Base-by-base conservation (phyloP, 768 basidiomycete genomes). In the Rhodotorula babjevae region DNA sequence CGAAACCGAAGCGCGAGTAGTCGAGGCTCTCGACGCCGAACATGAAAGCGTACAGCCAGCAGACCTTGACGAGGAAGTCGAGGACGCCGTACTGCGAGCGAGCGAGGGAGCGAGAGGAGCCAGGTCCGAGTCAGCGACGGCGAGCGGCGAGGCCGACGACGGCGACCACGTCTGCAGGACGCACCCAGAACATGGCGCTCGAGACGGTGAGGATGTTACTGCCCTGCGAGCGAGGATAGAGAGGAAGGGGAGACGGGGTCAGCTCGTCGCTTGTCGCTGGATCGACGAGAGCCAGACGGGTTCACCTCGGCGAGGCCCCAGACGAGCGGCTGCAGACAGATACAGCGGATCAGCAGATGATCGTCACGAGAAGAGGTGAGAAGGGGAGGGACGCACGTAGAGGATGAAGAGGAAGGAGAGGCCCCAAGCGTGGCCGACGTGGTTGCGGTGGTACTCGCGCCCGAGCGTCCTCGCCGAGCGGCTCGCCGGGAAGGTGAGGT, bases 141-240 rank as follows among this genome's bases (percentile, higher is more conserved):
- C 23, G 50, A 25, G 25, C 25, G 27, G 50, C 25, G 11, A 52
- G 50, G 47, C 19, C 50, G 50, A 11, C 4, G 10, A 23, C 4
- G 50, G 12, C 8, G 25, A 52, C 25, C 27, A 25, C 25, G 10
- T n/a, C n/a, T n/a, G n/a, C n/a, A n/a, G 9, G 50, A 36, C 44
- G 27, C 23, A 40, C 33, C 40, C 44, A 60, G 59, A 65, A 50
- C 46, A 33, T n/a, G 46, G 49, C 46, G 46, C 44, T 49, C 40
- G 65, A 19, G 33, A 57, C 55, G 8, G 82, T 71, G 76, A 87
- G 86, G 66, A 80, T 82, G 78, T 86, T 84, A 10, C 81, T 81
- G 14, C 67, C 71, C 67, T 86, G 85, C 33, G 83, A 82, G 7
- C 3, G 61, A 31, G 46, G 25, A 10, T 29, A 46, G 21, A 3